Base-by-base conservation (phyloP, 139 green algal species). In the Volvox reticuliferus region DNA sequence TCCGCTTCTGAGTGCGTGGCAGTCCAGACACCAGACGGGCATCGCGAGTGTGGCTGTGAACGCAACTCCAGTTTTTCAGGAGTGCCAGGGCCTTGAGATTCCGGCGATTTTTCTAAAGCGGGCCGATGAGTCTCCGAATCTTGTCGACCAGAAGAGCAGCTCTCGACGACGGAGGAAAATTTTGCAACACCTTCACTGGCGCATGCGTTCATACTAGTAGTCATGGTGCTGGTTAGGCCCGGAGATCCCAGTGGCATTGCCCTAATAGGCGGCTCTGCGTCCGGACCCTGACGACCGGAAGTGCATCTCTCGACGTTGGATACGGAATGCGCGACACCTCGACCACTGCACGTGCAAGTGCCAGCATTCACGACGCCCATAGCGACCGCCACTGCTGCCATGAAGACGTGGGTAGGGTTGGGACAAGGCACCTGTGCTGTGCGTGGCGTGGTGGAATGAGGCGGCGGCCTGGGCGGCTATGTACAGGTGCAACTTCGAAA, bases 371-470 rank as follows among this genome's bases (percentile, higher is more conserved):
- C 65, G 65, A 30, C 12, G 65, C 35, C 71, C 32, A 30, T 1
- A 12, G 24, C 65, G 65, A 73, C 2, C 71, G 71, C 28, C 28
- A 79, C 71, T 30, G 71, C 24, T 36, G 71, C 71, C 71, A 79
- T 79, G 20, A 20, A 30, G 24, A 32, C 9, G 20, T 32, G 14
- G 2, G 30, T n/a, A 20, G 24, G 32, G 71, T n/a, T 30, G 30
- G 14, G 2, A 18, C 30, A 30, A 18, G 30, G 71, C 65, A 79
- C 24, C 69, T 75, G 61, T 88, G 62, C 82, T 88, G 30, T 28
- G 61, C 82, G 62, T 75, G 63, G 22, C 82, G 62, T 88, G 82
- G 82, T 33, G 82, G 82, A 21, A 69, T 5, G 79, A 69, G 80
- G 61, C 55, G 80, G 80, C 61, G 55, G 55, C 71, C n/a, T 76